Evolutionary conservation across 2,329 filamentous ascomycete genomes (phyloP).

Genomic region (Dothistroma pini): DNA sequence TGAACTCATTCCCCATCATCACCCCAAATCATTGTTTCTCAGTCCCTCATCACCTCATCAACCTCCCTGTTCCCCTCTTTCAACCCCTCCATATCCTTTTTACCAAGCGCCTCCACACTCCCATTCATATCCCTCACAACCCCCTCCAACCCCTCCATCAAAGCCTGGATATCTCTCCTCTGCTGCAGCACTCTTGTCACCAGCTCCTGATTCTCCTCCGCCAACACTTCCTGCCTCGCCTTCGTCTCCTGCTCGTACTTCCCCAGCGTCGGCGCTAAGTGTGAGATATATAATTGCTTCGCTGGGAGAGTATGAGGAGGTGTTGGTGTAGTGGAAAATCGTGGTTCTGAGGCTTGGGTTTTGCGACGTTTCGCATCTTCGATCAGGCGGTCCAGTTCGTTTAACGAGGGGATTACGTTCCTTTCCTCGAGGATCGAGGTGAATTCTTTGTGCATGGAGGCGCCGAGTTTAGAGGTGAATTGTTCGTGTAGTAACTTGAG

Average conservation of each 20-base stretch:
- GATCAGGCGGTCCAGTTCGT: constrained; percentile 58
- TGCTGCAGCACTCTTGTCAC: constrained; percentile 52
- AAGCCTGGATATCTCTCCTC: constrained; percentile 53
- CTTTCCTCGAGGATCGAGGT: constrained; percentile 57
- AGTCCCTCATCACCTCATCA: constrained; percentile 27
- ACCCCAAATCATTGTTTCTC: neutral
- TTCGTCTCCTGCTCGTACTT: constrained; percentile 50
- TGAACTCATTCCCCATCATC: too few relatives aligned
- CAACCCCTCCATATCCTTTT: constrained; percentile 31
- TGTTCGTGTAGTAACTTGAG: constrained; percentile 57
- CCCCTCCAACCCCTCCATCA: constrained; percentile 54
- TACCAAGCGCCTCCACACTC: constrained; percentile 40
- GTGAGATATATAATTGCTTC: constrained; percentile 55
- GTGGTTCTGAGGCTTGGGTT: constrained; percentile 25
- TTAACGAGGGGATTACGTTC: constrained; percentile 55
- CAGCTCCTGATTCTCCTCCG: constrained; percentile 52
- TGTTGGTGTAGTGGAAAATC: constrained; percentile 27
- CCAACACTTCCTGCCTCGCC: constrained; percentile 47
- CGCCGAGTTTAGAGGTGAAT: constrained; percentile 56
- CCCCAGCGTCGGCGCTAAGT: constrained; percentile 55
- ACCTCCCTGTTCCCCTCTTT: constrained; percentile 30
- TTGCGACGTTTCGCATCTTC: constrained; percentile 55
- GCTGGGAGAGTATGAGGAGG: constrained; percentile 59
- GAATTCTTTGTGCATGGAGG: constrained; percentile 51
- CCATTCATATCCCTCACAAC: constrained; percentile 57